Conservation (phyloP, 345 rosid species). For the Clarkia xantiana region DNA sequence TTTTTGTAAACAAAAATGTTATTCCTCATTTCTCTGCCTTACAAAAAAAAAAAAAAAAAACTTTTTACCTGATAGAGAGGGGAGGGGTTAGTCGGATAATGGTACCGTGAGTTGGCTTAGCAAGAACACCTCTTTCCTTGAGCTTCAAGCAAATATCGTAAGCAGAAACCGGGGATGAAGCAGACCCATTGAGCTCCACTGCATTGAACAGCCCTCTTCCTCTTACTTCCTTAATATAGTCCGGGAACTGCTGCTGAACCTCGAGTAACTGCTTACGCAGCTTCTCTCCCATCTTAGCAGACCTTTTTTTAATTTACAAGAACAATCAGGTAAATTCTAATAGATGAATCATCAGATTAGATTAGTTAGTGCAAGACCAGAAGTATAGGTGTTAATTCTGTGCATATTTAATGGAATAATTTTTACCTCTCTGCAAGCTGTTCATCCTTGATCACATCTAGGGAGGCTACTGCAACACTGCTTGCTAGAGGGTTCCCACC, state of each 20-base stretch:
- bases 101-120: constrained; percentile 83
- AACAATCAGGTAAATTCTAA: not conserved
- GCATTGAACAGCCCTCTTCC: constrained; percentile 94
- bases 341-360: not conserved
- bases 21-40: too few relatives aligned
- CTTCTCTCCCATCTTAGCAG: constrained; percentile 50
- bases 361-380: not conserved
- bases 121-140: constrained; percentile 85
- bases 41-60: not conserved
- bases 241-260: constrained; percentile 52
- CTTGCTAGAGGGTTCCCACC: constrained; percentile 96
- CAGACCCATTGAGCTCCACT: constrained; percentile 51
- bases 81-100: constrained; percentile 94
- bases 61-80: constrained; percentile 62
- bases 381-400: not conserved
- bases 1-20: not conserved
- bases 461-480: constrained; percentile 80
- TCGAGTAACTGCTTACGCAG: constrained; percentile 39
- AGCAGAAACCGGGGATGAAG: constrained; percentile 62
- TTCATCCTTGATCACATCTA: constrained; percentile 67
- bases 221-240: constrained; percentile 66
- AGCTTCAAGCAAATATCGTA: constrained; percentile 78
- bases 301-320: constrained; percentile 21
- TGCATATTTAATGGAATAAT: not conserved
- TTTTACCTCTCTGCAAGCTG: constrained; percentile 67